Evolutionary conservation across 1,284 basidiomycete genomes (phyloP).

Genomic region (Rhodotorula glutinis): DNA sequence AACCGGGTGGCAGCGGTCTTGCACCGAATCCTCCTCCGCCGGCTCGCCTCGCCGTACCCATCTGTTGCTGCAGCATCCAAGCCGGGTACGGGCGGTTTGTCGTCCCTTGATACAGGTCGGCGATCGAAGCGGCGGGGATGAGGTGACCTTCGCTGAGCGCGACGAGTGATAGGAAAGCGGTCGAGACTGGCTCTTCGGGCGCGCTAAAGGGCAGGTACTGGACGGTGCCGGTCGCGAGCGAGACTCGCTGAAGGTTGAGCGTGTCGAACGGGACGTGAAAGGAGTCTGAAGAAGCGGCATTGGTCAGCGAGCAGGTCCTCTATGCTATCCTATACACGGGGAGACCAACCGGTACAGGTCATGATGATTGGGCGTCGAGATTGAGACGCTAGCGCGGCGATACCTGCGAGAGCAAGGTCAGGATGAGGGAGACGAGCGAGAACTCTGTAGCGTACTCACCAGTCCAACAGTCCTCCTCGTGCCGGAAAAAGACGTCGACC

Average conservation of each 20-base stretch:
- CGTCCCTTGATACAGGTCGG: slow-evolving; percentile 40
- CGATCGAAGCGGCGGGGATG: slow-evolving; percentile 10
- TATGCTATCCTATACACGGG: too few relatives aligned
- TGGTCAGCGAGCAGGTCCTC: neutral
- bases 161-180: slow-evolving; percentile 68
- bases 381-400: slow-evolving; percentile 72
- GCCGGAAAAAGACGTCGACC: slow-evolving; percentile 86
- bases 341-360: slow-evolving; percentile 78
- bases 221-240: slow-evolving; percentile 47
- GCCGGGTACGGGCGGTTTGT: slow-evolving; percentile 42
- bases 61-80: slow-evolving; percentile 16
- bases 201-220: slow-evolving; percentile 59
- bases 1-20: slow-evolving; percentile 48
- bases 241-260: slow-evolving; percentile 66
- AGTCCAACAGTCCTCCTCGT: slow-evolving; percentile 89
- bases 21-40: slow-evolving; percentile 1
- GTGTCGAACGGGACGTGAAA: slow-evolving; percentile 65
- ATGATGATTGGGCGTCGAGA: slow-evolving; percentile 81
- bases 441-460: slow-evolving; percentile 47
- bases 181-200: slow-evolving; percentile 59
- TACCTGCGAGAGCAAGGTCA: slow-evolving; percentile 35
- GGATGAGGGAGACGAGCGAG: too few relatives aligned
- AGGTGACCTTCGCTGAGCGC: slow-evolving; percentile 59
- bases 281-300: slow-evolving; percentile 56
- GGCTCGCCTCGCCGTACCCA: neutral